These are phyloP conservation scores for Citrus sinensis DNA, from an alignment of 345 rosid genomes.

Conservation along the genomic window DNA sequence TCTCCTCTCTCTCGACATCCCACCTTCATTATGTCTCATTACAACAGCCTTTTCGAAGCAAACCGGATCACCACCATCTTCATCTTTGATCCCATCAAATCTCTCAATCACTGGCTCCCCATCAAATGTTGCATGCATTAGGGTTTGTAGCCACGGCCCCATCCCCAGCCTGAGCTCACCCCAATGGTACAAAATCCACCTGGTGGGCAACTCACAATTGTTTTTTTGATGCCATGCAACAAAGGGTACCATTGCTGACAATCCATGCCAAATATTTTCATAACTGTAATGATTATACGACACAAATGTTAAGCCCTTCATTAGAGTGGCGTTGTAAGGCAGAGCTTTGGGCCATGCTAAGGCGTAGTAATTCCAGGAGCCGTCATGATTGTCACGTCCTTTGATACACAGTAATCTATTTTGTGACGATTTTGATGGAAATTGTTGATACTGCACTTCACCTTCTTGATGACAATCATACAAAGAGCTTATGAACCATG, in stretches of 20 bases:
- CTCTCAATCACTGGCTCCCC: slow-evolving; percentile 24
- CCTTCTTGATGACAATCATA: slow-evolving; percentile 56
- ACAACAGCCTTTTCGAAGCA: slow-evolving; percentile 78
- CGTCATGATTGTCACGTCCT: slow-evolving; percentile 57
- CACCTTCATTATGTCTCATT: slow-evolving; percentile 81
- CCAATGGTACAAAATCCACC: slow-evolving; percentile 72
- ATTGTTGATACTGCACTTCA: slow-evolving; percentile 59
- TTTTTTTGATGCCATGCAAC: slow-evolving; percentile 64
- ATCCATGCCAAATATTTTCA: slow-evolving; percentile 71
- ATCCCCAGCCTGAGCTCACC: slow-evolving; percentile 61
- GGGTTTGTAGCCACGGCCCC: slow-evolving; percentile 43
- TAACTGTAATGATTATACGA: slow-evolving; percentile 67
- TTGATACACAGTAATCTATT: slow-evolving; percentile 61
- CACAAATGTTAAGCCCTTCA: slow-evolving; percentile 61
- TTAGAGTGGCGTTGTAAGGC: slow-evolving; percentile 43
- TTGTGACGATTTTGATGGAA: slow-evolving; percentile 56
- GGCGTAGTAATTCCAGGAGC: slow-evolving; percentile 72
- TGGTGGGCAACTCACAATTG: slow-evolving; percentile 38
- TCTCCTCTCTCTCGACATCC: slow-evolving; percentile 64
- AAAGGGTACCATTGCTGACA: slow-evolving; percentile 49
- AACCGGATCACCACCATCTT: slow-evolving; percentile 18
- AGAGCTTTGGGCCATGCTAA: slow-evolving; percentile 62
- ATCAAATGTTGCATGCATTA: slow-evolving; percentile 46
- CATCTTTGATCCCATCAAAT: slow-evolving; percentile 25
- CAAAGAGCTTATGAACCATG: slow-evolving; percentile 82